phyloP scores from a whole-genome alignment of 495 filamentous ascomycete species.

The Penicillium arizonense region DNA sequence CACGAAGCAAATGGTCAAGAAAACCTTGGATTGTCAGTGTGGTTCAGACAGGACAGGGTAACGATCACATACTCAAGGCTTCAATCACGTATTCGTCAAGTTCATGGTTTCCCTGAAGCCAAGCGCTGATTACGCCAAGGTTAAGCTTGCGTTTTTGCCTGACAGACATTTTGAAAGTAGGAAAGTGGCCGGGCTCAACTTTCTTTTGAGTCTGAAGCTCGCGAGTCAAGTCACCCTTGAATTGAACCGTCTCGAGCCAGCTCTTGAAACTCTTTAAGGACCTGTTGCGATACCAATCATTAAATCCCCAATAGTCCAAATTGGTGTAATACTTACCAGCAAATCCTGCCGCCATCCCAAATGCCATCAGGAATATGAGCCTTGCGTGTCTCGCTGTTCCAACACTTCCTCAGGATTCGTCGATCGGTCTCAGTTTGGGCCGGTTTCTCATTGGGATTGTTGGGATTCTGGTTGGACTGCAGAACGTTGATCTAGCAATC shows the following conservation, averaged over 20 bases:
- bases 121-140: constrained; percentile 60
- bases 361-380: constrained; percentile 57
- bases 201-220: not conserved
- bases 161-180: constrained; percentile 55
- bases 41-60: not conserved
- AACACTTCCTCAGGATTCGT: constrained; percentile 59
- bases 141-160: constrained; percentile 58
- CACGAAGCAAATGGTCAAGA: constrained; percentile 83
- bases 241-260: constrained; percentile 17
- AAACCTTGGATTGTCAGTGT: constrained; percentile 53
- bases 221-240: constrained; percentile 1
- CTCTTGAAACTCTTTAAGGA: constrained; percentile 32
- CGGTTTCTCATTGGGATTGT: constrained; percentile 36
- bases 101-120: constrained; percentile 55
- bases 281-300: constrained; percentile 22
- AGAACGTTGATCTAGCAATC: constrained; percentile 57
- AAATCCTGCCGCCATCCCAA: constrained; percentile 75
- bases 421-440: constrained; percentile 8
- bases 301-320: not conserved
- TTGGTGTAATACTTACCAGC: constrained; percentile 58
- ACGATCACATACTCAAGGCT: constrained; percentile 61
- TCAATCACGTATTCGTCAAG: constrained; percentile 69
- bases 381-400: constrained; percentile 62
- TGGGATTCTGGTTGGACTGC: no score
- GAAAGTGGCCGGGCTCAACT: constrained; percentile 12